Percentiles rank a stretch among this genome's conserved stretches.
These are phyloP conservation scores for Salix koriyanagi DNA, from an alignment of 345 rosid genomes.

Conservation along the genomic window DNA sequence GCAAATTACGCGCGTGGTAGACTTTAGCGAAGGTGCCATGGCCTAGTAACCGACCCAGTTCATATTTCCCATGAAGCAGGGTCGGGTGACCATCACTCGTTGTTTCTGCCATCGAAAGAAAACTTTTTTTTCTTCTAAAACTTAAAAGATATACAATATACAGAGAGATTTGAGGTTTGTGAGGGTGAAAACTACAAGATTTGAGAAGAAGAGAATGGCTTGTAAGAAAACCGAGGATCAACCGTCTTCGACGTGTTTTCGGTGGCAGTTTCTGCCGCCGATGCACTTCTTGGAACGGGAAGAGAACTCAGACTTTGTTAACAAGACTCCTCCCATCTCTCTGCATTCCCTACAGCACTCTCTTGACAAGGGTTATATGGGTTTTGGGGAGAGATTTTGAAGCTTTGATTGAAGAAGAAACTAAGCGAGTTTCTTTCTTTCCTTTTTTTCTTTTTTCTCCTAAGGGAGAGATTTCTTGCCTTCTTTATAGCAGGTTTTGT, in stretches of 20 bases:
- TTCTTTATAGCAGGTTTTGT: slow-evolving; percentile 3
- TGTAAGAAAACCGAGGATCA: slow-evolving; percentile 29
- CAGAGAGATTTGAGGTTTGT: background rate
- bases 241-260: slow-evolving; percentile 97
- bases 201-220: background rate
- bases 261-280: slow-evolving; percentile 88
- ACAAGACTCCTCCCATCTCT: slow-evolving; percentile 37
- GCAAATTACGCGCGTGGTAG: slow-evolving; percentile 58
- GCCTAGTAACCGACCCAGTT: slow-evolving; percentile 76
- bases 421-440: background rate
- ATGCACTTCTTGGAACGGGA: slow-evolving; percentile 40
- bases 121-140: background rate
- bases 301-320: slow-evolving; percentile 17
- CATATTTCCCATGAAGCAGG: slow-evolving; percentile 75
- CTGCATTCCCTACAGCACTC: slow-evolving; percentile 39
- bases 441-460: background rate
- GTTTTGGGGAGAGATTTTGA: background rate
- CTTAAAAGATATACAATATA: background rate
- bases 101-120: background rate
- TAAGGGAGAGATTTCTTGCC: too few species aligned
- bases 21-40: slow-evolving; percentile 93
- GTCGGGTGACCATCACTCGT: slow-evolving; percentile 19
- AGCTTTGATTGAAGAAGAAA: background rate
- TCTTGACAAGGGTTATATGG: background rate
- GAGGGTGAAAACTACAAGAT: background rate